phyloP scores from a whole-genome alignment of 495 filamentous ascomycete genomes.

The Chlorociboria aeruginascens region DNA sequence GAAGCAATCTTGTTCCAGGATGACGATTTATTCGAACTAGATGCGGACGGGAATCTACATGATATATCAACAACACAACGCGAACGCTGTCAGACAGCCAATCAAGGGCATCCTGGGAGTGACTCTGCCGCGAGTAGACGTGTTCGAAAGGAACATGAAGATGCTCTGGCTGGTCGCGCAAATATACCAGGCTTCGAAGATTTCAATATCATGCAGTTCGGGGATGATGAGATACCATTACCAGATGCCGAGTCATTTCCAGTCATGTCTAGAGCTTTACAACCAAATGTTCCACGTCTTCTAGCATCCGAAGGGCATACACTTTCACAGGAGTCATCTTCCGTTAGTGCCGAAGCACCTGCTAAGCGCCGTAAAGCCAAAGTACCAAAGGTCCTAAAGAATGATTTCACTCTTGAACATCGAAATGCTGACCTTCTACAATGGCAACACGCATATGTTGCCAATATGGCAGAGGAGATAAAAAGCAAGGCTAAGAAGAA shows the following conservation, averaged over 20 bases:
- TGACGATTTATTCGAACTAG: conserved; percentile 23
- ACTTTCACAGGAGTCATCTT: conserved; percentile 14
- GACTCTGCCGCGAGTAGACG: conserved; percentile 29
- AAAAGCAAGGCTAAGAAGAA: conserved; percentile 21
- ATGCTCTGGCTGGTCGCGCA: conserved; percentile 15
- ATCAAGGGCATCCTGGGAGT: conserved; percentile 16
- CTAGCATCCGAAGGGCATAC: conserved; percentile 4
- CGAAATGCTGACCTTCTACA: conserved; percentile 6
- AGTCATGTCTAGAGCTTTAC: conserved; percentile 10
- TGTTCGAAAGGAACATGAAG: conserved; percentile 30
- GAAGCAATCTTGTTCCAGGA: conserved; percentile 15
- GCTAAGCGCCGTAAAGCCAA: conserved; percentile 2
- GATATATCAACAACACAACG: conserved; percentile 15
- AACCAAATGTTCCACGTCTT: conserved; percentile 3
- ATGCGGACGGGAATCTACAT: conserved; percentile 20
- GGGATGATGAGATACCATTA: conserved; percentile 20
- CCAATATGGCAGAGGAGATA: conserved; percentile 12
- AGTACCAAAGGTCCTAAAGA: conserved; percentile 2
- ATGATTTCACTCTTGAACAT: conserved; percentile 12
- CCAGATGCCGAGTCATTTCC: conserved; percentile 29
- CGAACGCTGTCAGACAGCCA: conserved; percentile 7
- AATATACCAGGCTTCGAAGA: conserved; percentile 17
- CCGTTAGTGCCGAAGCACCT: conserved; percentile 15
- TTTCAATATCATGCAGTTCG: conserved; percentile 14
- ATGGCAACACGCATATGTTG: conserved; percentile 17